Percentiles rank a stretch among this genome's conserved stretches.
These are phyloP conservation scores for Ascochyta koolunga DNA, from an alignment of 2,329 filamentous ascomycete species.

Conservation along the genomic window DNA sequence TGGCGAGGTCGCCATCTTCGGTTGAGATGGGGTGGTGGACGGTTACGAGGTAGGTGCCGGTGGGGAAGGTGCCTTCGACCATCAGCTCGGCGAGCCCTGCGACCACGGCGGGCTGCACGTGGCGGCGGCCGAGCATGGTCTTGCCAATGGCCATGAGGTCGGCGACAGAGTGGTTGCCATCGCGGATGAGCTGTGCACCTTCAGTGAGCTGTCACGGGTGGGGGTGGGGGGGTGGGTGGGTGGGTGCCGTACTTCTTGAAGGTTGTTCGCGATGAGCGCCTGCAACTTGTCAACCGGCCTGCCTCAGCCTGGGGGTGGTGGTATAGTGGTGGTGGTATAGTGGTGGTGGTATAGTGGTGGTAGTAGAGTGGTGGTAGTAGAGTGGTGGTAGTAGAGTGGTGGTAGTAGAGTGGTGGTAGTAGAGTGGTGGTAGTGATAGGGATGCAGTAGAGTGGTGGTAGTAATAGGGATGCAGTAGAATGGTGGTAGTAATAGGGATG, in stretches of 20 bases:
- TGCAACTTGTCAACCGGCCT: slow-evolving; percentile 39
- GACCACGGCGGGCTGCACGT: slow-evolving; percentile 84
- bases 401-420: too few relatives aligned
- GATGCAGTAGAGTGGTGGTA: too few relatives aligned
- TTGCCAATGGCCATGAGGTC: slow-evolving; percentile 92
- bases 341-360: too few relatives aligned
- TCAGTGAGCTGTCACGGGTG: slow-evolving; percentile 27
- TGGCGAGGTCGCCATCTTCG: slow-evolving; percentile 84
- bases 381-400: too few relatives aligned
- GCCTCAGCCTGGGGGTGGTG: too few relatives aligned
- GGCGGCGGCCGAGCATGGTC: slow-evolving; percentile 90
- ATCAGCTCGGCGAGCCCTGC: slow-evolving; percentile 82
- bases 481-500: too few relatives aligned
- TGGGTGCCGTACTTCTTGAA: slow-evolving; percentile 72
- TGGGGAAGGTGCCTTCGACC: slow-evolving; percentile 91
- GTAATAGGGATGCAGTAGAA: too few relatives aligned
- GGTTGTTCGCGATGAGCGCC: slow-evolving; percentile 83
- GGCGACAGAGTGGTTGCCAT: slow-evolving; percentile 90
- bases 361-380: too few relatives aligned
- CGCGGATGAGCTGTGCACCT: slow-evolving; percentile 75
- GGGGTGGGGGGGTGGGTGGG: neutral
- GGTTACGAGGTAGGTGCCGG: slow-evolving; percentile 91
- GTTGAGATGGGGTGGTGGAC: slow-evolving; percentile 87
- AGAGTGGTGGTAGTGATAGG: too few relatives aligned
- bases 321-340: neutral